Evolutionary conservation across 805 yeast genomes (phyloP), one percentile per base, ranked within the genome.

Genomic region (Lipomyces yamadae): DNA sequence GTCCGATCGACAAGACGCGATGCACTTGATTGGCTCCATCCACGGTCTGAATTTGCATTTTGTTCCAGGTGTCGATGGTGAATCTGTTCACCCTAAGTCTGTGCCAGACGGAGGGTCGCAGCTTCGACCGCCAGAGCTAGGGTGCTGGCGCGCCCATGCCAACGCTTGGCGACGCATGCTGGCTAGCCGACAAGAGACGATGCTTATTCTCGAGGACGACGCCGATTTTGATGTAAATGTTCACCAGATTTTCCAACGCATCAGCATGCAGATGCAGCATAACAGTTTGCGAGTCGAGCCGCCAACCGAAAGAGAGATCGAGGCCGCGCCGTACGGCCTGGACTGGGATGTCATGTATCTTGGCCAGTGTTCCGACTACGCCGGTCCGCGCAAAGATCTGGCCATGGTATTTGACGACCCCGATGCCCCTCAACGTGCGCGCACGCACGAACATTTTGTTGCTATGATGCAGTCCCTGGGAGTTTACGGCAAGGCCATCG

Each of bases 71-170:
- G 61, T 65, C 18, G 63, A 58, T 37, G 66, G 66, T 6, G 58
- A 58, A 6, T 30, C 55, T 0, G 54, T 65, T 5, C 58, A 48
- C 32, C 35, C 39, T n/a, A 65, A 65, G 33, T 62, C 68, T 15
- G 33, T 57, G 63, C 68, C 68, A 24, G 67, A 64, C 32, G 61
- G 68, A 3, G 56, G 58, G 13, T 52, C 60, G 33, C 13, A n/a
- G 15, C 18, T 65, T 53, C 30, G 63, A 15, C 58, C 65, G 30
- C 55, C 66, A 29, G 63, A 60, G 35, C 34, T 65, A 5, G 68
- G 68, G 4, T 65, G 66, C 61, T 65, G 68, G 68, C 39, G 68
- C n/a, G 68, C 66, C 2, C 68, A 65, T 35, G 66, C 60, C 29
- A 56, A 65, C 58, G 68, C 63, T 3, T 62, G 66, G 66, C 48